These are phyloP conservation scores for Solanum aculeatissimum DNA, from an alignment of 305 asterid genomes.

Conservation along the genomic window DNA sequence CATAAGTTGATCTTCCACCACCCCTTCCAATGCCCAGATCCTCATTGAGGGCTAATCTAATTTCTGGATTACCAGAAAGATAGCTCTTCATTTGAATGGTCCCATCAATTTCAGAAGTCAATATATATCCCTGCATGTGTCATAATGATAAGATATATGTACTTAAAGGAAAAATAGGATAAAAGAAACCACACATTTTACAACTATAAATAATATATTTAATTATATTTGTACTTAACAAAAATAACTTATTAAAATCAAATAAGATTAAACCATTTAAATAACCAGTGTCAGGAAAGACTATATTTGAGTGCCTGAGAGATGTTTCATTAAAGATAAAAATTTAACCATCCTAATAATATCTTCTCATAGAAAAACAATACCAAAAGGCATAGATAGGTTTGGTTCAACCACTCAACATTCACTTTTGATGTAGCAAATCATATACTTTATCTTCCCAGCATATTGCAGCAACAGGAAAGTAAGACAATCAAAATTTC, in stretches of 20 bases:
- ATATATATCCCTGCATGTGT: conserved; percentile 76
- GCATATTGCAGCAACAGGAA: neutral
- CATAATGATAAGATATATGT: conserved; percentile 3
- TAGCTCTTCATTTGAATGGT: conserved; percentile 99
- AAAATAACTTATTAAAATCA: neutral
- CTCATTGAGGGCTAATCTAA: conserved; percentile 91
- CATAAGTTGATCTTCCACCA: conserved; percentile 54
- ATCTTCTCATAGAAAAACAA: neutral
- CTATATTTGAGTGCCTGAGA: neutral
- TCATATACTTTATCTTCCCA: neutral
- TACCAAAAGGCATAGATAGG: neutral
- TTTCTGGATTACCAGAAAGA: conserved; percentile 95
- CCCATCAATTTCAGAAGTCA: conserved; percentile 99
- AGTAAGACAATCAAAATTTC: neutral
- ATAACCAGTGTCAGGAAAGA: neutral
- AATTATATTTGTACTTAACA: neutral
- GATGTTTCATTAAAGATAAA: neutral
- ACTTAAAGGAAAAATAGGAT: neutral
- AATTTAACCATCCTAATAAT: neutral
- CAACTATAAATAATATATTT: neutral
- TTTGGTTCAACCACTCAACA: neutral
- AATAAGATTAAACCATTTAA: neutral
- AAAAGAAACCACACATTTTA: neutral
- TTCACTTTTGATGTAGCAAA: neutral
- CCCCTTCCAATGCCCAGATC: conserved; percentile 72